phyloP scores from a whole-genome alignment of 495 filamentous ascomycete genomes.

The Thermothielavioides terrestris region DNA sequence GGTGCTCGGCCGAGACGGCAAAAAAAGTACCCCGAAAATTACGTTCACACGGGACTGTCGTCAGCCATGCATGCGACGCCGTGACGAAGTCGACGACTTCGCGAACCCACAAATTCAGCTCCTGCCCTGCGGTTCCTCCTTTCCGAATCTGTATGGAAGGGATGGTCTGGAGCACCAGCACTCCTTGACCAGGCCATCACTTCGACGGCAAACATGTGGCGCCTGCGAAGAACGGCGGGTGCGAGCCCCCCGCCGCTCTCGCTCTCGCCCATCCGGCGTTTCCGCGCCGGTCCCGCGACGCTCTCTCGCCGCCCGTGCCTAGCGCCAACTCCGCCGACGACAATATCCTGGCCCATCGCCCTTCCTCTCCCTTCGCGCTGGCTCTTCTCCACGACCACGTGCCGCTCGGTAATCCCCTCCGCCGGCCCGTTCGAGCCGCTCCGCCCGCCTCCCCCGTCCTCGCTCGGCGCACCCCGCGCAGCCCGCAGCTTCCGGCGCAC shows the following conservation, averaged over 20 bases:
- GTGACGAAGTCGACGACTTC: not conserved
- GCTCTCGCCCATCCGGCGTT: not conserved
- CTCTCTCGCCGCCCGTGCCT: not conserved
- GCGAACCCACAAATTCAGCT: not conserved
- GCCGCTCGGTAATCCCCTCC: slow-evolving; percentile 7
- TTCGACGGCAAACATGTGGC: slow-evolving; percentile 9
- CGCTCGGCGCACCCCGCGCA: slow-evolving; percentile 63
- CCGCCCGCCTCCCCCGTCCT: slow-evolving; percentile 67
- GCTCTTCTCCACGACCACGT: slow-evolving; percentile 9
- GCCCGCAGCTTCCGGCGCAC: slow-evolving; percentile 58
- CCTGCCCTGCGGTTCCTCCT: not conserved
- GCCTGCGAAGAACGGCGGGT: slow-evolving; percentile 2
- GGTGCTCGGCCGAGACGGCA: not conserved
- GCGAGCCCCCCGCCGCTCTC: not conserved
- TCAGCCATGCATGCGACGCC: too few relatives aligned
- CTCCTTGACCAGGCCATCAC: not conserved
- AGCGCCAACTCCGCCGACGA: not conserved
- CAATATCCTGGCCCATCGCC: not conserved
- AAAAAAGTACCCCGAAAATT: not conserved
- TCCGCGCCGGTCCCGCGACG: not conserved
- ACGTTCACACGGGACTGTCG: too few relatives aligned
- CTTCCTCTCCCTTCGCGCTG: not conserved
- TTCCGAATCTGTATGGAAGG: not conserved
- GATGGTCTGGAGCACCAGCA: not conserved
- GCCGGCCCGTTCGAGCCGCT: slow-evolving; percentile 54